phyloP scores from a whole-genome alignment of 2,329 filamentous ascomycete species.

The Penicillium sp. region DNA sequence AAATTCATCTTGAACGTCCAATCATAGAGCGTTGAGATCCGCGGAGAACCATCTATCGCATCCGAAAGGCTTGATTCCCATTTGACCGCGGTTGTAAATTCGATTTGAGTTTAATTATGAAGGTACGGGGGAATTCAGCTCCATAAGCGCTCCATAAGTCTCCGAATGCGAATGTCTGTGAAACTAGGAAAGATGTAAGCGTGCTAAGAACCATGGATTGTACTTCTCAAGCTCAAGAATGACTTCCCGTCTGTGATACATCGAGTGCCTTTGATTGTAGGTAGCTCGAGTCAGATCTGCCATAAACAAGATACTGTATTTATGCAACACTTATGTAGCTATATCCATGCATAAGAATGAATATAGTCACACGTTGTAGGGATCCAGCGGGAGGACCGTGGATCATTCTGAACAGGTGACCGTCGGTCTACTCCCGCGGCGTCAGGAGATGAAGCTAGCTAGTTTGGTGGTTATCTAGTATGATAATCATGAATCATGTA shows the following conservation, averaged over 20 bases:
- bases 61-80: background rate
- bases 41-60: background rate
- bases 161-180: background rate
- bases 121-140: background rate
- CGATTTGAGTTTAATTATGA: too few species aligned
- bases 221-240: background rate
- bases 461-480: too few species aligned
- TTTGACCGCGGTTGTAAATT: background rate
- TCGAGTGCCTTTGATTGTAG: background rate
- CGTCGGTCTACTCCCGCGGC: too few species aligned
- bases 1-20: background rate
- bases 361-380: too few species aligned
- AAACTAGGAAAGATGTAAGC: too few species aligned
- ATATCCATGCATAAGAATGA: too few species aligned
- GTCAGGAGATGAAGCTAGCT: too few species aligned
- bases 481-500: too few species aligned
- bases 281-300: background rate
- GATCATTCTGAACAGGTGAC: background rate
- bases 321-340: too few species aligned
- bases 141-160: background rate
- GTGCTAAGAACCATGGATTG: background rate
- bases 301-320: too few species aligned
- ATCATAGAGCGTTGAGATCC: background rate
- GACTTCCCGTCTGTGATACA: background rate
- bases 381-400: background rate